Conservation (phyloP, 1,284 basidiomycete species). For the Neolentinus lepideus region DNA sequence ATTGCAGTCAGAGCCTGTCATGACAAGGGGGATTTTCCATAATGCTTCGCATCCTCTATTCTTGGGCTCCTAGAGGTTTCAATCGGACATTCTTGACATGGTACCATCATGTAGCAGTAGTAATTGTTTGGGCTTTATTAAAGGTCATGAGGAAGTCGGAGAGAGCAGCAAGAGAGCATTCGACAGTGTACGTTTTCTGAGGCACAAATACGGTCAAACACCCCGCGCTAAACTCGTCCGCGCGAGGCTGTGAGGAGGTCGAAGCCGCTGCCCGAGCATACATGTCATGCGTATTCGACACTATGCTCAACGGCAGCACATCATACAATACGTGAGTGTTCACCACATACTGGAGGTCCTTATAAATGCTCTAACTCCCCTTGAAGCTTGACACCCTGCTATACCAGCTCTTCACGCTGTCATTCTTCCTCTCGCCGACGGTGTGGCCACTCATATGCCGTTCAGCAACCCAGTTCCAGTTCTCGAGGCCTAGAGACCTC, state of each 20-base stretch:
- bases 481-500: constrained; percentile 55
- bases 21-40: too few species aligned
- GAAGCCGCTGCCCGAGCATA: constrained; percentile 13
- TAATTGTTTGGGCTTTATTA: too few species aligned
- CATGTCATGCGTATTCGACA: constrained; percentile 68
- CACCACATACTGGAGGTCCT: neutral
- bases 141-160: too few species aligned
- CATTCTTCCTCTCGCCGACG: constrained; percentile 68
- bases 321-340: constrained; percentile 59
- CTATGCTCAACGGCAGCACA: constrained; percentile 70
- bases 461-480: constrained; percentile 53
- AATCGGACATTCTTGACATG: too few species aligned
- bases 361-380: neutral
- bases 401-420: constrained; percentile 65
- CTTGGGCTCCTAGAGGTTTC: too few species aligned
- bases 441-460: constrained; percentile 51
- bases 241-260: neutral
- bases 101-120: too few species aligned
- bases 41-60: too few species aligned
- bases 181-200: neutral
- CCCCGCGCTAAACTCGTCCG: neutral
- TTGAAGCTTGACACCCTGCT: constrained; percentile 58
- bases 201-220: neutral
- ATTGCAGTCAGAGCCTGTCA: too few species aligned
- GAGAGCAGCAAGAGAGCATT: too few species aligned